phyloP scores from a whole-genome alignment of 1,284 basidiomycete species.

The Bondarzewia mesenterica region DNA sequence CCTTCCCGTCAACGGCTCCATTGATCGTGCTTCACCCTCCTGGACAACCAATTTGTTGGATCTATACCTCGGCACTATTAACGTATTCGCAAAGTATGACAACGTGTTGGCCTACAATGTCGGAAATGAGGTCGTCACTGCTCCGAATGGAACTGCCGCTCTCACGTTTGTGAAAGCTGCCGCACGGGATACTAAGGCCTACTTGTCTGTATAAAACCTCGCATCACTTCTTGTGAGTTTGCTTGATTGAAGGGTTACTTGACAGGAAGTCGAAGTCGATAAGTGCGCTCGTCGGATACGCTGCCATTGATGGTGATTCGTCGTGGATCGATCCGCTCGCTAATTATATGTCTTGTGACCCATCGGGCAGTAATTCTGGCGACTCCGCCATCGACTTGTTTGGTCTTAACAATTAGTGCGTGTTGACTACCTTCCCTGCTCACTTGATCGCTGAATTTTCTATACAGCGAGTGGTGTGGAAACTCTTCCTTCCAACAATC shows the following conservation, averaged over 20 bases:
- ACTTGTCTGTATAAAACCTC: slow-evolving; percentile 43
- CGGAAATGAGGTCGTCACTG: slow-evolving; percentile 82
- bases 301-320: slow-evolving; percentile 71
- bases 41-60: slow-evolving; percentile 84
- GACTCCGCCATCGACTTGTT: slow-evolving; percentile 74
- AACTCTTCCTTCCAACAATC: slow-evolving; percentile 47
- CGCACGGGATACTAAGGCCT: slow-evolving; percentile 81
- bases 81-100: slow-evolving; percentile 75
- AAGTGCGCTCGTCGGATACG: slow-evolving; percentile 73
- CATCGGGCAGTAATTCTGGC: slow-evolving; percentile 42
- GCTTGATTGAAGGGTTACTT: slow-evolving; percentile 4
- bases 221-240: slow-evolving; percentile 4
- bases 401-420: slow-evolving; percentile 75
- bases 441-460: slow-evolving; percentile 2
- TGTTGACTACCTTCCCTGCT: slow-evolving; percentile 11
- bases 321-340: slow-evolving; percentile 67
- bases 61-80: slow-evolving; percentile 72
- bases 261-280: slow-evolving; percentile 59
- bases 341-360: slow-evolving; percentile 77
- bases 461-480: slow-evolving; percentile 72
- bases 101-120: slow-evolving; percentile 82
- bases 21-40: slow-evolving; percentile 65
- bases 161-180: slow-evolving; percentile 87
- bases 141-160: slow-evolving; percentile 48
- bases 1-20: slow-evolving; percentile 80